Conservation (phyloP, 805 yeast species). For the Cyberlindnera veronae region DNA sequence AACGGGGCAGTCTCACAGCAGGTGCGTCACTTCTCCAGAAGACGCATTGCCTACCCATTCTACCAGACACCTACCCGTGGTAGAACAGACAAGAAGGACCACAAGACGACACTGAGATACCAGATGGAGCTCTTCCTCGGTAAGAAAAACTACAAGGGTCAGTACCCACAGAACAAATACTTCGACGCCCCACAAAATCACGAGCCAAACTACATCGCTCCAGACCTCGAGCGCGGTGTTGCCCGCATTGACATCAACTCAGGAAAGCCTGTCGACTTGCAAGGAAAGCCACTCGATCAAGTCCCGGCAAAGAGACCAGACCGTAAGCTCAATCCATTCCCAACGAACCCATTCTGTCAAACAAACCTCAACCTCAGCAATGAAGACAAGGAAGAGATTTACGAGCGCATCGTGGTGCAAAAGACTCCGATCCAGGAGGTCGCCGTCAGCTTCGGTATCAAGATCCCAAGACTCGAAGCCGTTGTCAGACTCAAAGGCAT, state of each 20-base stretch:
- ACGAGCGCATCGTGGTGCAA: slow-evolving; percentile 49
- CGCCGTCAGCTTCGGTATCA: slow-evolving; percentile 74
- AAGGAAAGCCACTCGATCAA: slow-evolving; percentile 16
- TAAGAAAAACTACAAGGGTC: slow-evolving; percentile 79
- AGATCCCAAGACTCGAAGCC: slow-evolving; percentile 89
- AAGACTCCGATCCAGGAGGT: slow-evolving; percentile 64
- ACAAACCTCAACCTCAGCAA: slow-evolving; percentile 62
- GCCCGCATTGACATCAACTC: slow-evolving; percentile 33
- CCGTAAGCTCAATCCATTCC: slow-evolving; percentile 69
- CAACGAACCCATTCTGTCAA: slow-evolving; percentile 63
- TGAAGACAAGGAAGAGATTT: slow-evolving; percentile 57
- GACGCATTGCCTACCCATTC: slow-evolving; percentile 52
- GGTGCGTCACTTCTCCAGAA: slow-evolving; percentile 44
- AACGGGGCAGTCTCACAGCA: slow-evolving; percentile 27
- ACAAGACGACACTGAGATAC: slow-evolving; percentile 53
- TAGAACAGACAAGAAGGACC: slow-evolving; percentile 38
- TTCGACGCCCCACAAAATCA: slow-evolving; percentile 64
- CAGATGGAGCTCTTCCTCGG: slow-evolving; percentile 77
- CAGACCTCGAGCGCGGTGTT: slow-evolving; percentile 44
- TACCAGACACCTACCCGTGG: slow-evolving; percentile 43
- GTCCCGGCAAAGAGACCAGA: slow-evolving; percentile 8
- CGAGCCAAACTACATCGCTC: slow-evolving; percentile 67
- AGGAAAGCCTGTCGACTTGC: slow-evolving; percentile 28
- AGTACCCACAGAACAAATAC: slow-evolving; percentile 73
- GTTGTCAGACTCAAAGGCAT: slow-evolving; percentile 62